Evolutionary conservation across 768 basidiomycete species (phyloP), one percentile per base, ranked within the genome.

Genomic region (Xanthoconium purpureum): DNA sequence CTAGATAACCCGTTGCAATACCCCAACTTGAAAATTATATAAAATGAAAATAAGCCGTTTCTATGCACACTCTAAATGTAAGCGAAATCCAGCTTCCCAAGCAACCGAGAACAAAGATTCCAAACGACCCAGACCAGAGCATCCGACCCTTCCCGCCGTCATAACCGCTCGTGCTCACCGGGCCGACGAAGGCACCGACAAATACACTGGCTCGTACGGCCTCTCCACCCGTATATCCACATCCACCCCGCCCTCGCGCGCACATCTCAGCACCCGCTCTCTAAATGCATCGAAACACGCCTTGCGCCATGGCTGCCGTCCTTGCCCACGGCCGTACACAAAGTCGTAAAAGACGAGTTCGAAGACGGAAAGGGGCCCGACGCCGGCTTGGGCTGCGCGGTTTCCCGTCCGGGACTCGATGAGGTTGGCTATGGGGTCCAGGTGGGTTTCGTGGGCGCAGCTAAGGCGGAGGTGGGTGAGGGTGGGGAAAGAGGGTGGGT

Each of bases 321-420:
- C 56, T 24, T 42, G 54, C 0, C 64, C 49, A 33, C 40, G 55
- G 5, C 54, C 45, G 20, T 55, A 59, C 36, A 67, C 52, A 17
- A 65, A 65, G 28, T 69, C 67, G 39, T 69, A 51, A 54, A 68
- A 57, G 12, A 67, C 59, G 45, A 68, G 59, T 13, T 67, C 63
- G 14, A 68, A 65, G 11, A 47, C 17, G 17, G 50, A 12, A 9
- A 68, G 59, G 8, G 56, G 56, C 0, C 17, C 37, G 13, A 69
- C 59, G 3, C 61, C 57, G 1, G 55, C 49, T 4, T 38, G 53
- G 0, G 20, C 28, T 0, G 67, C 67, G 8, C 40, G 48, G 4
- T 47, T 47, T 11, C 68, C 61, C 1, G 59, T 57, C n/a, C 68
- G 50, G 12, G 58, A 52, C 8, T 56, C 63, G 36, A 68, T 54